These are phyloP conservation scores for Pseudopyricularia javanii DNA, from an alignment of 2,329 filamentous ascomycete genomes.

Conservation along the genomic window DNA sequence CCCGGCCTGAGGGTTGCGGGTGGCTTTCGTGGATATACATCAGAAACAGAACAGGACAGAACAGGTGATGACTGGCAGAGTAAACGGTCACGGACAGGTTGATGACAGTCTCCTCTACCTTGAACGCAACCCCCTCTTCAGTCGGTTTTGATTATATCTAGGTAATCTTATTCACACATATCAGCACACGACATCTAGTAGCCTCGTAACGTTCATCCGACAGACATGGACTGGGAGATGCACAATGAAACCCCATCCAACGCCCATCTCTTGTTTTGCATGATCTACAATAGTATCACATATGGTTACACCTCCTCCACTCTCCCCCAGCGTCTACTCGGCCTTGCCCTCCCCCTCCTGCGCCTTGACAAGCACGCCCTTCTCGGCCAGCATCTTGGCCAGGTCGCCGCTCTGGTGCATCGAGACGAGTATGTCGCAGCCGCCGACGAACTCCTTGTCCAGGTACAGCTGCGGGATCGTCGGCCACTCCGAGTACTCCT, in stretches of 20 bases:
- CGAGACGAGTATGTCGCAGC: constrained; percentile 84
- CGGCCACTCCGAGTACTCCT: constrained; percentile 97
- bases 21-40: neutral
- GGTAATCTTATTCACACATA: neutral
- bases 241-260: too few species aligned
- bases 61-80: neutral
- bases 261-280: too few species aligned
- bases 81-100: neutral
- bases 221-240: neutral
- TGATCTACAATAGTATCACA: neutral
- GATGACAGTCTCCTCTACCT: too few species aligned
- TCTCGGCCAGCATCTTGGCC: constrained; percentile 83
- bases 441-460: constrained; percentile 79
- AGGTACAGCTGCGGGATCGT: constrained; percentile 95
- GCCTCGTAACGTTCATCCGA: neutral
- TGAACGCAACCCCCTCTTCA: too few species aligned
- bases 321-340: neutral
- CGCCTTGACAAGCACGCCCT: constrained; percentile 61
- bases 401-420: constrained; percentile 97
- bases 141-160: neutral
- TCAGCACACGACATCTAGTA: neutral
- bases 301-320: too few species aligned
- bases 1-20: neutral
- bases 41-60: neutral
- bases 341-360: neutral